Conservation (phyloP, 2,329 filamentous ascomycete species). For the Exophiala sp. region DNA sequence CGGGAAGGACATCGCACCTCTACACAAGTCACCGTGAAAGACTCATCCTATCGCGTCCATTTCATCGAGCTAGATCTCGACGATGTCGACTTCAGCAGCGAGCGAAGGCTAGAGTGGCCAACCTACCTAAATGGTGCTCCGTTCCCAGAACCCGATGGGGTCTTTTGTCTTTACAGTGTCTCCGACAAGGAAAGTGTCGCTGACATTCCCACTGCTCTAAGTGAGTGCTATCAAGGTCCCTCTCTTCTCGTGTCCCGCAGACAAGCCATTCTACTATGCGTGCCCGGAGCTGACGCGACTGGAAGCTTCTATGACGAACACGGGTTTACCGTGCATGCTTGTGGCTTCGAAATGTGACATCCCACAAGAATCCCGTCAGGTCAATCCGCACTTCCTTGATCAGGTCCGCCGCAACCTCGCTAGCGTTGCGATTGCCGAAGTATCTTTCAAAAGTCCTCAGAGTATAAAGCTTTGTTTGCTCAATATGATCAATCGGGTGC, state of each 20-base stretch:
- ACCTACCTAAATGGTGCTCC: conserved; percentile 59
- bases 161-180: conserved; percentile 83
- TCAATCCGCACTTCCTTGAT: conserved; percentile 67
- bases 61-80: conserved; percentile 55
- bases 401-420: conserved; percentile 59
- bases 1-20: conserved; percentile 34
- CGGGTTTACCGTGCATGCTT: conserved; percentile 63
- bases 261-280: not conserved
- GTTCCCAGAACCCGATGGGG: conserved; percentile 75
- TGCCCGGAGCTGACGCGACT: not conserved
- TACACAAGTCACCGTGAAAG: conserved; percentile 56
- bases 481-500: conserved; percentile 68
- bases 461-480: conserved; percentile 73
- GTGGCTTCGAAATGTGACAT: conserved; percentile 89
- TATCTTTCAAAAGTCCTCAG: conserved; percentile 66
- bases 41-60: conserved; percentile 54
- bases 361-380: conserved; percentile 64
- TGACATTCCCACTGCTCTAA: conserved; percentile 70
- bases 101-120: conserved; percentile 50
- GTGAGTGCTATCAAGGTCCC: conserved; percentile 53
- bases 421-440: conserved; percentile 69
- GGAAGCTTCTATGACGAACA: conserved; percentile 24
- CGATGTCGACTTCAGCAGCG: conserved; percentile 50
- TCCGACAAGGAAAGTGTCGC: conserved; percentile 71
- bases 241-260: not conserved